Conservation (phyloP, 768 basidiomycete genomes). For the Megacollybia marginata region DNA sequence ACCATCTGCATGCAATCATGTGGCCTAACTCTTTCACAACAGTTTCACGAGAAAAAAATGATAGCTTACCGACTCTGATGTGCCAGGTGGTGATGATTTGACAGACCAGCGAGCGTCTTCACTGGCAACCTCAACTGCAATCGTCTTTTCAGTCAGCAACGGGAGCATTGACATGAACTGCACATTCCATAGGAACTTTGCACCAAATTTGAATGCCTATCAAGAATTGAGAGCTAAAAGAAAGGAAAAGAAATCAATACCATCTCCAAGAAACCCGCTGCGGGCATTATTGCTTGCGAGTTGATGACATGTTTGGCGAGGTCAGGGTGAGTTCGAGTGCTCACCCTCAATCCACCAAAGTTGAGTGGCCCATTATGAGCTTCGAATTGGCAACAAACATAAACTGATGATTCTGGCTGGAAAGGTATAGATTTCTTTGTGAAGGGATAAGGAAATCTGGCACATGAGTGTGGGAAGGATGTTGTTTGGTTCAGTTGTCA, state of each 20-base stretch:
- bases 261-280: slow-evolving; percentile 29
- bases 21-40: too few relatives aligned
- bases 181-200: slow-evolving; percentile 13
- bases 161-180: slow-evolving; percentile 13
- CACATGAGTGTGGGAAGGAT: slow-evolving; percentile 1
- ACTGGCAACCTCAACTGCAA: slow-evolving; percentile 9
- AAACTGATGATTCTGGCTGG: neutral
- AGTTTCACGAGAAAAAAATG: too few relatives aligned
- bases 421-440: slow-evolving; percentile 14
- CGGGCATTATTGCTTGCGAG: slow-evolving; percentile 33
- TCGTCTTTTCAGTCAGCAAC: slow-evolving; percentile 11
- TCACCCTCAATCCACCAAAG: slow-evolving; percentile 1
- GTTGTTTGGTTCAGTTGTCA: slow-evolving; percentile 20
- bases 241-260: slow-evolving; percentile 8
- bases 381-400: neutral
- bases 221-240: neutral
- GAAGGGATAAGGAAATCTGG: slow-evolving; percentile 24
- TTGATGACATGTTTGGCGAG: slow-evolving; percentile 33
- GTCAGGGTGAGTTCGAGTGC: slow-evolving; percentile 21
- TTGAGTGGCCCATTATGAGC: slow-evolving; percentile 15
- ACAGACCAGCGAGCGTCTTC: slow-evolving; percentile 20
- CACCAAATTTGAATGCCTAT: slow-evolving; percentile 7
- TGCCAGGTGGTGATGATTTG: too few relatives aligned
- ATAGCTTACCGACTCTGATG: neutral
- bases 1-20: too few relatives aligned